Percentiles rank a stretch among this genome's conserved stretches.
Conservation (phyloP, 805 yeast species). For the Metschnikowia matae region DNA sequence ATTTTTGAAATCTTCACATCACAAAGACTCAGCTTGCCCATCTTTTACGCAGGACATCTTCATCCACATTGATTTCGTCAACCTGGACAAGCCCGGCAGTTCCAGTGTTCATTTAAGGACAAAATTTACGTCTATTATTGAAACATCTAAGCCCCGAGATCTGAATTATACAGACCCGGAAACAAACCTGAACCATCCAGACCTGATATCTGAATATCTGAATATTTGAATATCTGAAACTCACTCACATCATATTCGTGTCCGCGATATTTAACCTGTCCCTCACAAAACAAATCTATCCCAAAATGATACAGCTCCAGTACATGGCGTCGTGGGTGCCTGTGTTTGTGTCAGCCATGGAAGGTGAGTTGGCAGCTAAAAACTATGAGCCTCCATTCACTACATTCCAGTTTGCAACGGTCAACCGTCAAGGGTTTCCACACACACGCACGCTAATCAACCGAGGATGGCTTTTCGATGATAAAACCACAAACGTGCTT, state of each 20-base stretch:
- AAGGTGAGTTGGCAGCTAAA: conserved; percentile 35
- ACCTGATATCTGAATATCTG: background rate
- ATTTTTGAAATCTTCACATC: background rate
- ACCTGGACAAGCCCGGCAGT: background rate
- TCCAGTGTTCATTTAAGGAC: no score
- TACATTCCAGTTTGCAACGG: conserved; percentile 65
- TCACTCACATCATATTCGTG: background rate
- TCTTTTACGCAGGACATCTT: background rate
- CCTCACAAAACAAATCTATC: background rate
- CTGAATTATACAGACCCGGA: no score
- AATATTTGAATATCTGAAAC: background rate
- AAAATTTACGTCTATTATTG: no score
- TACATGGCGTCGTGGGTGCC: conserved; percentile 76
- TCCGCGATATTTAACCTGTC: background rate
- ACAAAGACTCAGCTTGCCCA: background rate
- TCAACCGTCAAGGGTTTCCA: conserved; percentile 53
- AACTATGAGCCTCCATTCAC: conserved; percentile 44
- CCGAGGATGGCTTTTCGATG: conserved; percentile 73
- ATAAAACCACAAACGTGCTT: conserved; percentile 60
- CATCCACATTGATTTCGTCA: background rate
- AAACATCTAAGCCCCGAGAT: background rate
- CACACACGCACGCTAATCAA: conserved; percentile 65
- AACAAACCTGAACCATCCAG: background rate
- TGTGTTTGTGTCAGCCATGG: conserved; percentile 49
- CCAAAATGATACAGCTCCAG: conserved; percentile 26